Base-by-base conservation (phyloP, 2,329 filamentous ascomycete genomes). In the Hypomyces rosellus region DNA sequence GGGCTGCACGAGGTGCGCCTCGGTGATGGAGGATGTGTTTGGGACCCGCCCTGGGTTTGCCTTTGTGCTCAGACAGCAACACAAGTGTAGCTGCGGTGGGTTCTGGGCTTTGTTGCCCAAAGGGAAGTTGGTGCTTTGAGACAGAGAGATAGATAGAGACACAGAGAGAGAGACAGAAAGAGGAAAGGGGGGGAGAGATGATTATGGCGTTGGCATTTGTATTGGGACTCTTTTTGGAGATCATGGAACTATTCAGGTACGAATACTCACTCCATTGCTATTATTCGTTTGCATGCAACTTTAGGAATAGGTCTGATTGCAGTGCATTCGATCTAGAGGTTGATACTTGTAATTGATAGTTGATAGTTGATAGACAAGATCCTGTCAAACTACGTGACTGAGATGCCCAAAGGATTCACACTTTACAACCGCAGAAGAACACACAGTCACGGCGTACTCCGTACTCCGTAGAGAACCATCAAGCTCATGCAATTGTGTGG, bases 21-120 rank as follows among this genome's bases (percentile, higher is more conserved):
- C 78, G 45, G 73, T 85, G n/a, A 85, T 86, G 73, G 82, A 84
- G 59, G 82, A 86, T 54, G 67, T 78, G 0, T 65, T 63, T 25
- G 70, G 65, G 13, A 66, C 66, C 20, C 69, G 71, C 52, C 73
- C 78, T 0, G 79, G 77, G 1, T 72, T 76, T 50, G 72, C 68
- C 3, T 81, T 80, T 62, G 69, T 82, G 34, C 60, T 82, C 41
- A 67, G 68, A 12, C 78, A 81, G 61, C 76, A 81, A 63, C 69
- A 76, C 20, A 73, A 72, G 58, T 83, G 80, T 53, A 70, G 71
- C 5, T 83, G 80, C 54, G 74, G 75, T 7, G 80, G 78, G 2
- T 69, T 70, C 46, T 79, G 79, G 74, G 74, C 70, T 3, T 52
- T 80, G 44, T 52, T 78, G 45, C 66, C 66, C 1, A 62, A 61